These are phyloP conservation scores for Linnemannia hyalina DNA, from an alignment of 192 early-diverging fungal species.

Conservation along the genomic window DNA sequence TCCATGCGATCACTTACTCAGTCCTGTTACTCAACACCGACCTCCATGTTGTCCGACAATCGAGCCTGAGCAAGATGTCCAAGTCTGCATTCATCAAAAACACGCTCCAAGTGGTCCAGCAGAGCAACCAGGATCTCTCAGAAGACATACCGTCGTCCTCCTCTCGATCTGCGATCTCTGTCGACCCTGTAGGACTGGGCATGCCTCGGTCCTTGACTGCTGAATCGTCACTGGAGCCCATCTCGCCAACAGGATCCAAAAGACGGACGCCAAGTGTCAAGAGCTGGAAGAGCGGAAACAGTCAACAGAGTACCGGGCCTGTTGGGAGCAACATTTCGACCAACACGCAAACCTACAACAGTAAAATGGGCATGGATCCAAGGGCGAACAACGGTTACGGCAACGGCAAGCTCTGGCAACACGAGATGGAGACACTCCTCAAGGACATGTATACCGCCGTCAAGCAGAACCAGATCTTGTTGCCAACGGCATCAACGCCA, in stretches of 20 bases:
- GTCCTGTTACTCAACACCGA: conserved; percentile 94
- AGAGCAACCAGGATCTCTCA: conserved; percentile 29
- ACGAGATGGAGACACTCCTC: conserved; percentile 66
- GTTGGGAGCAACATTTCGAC: not conserved
- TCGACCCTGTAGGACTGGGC: not conserved
- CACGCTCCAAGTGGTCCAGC: conserved; percentile 66
- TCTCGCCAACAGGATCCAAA: not conserved
- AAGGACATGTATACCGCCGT: conserved; percentile 75
- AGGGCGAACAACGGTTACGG: conserved; percentile 43
- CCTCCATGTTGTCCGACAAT: conserved; percentile 85
- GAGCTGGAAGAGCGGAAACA: conserved; percentile 59
- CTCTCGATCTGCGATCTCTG: not conserved
- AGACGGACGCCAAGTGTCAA: conserved; percentile 49
- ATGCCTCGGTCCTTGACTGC: conserved; percentile 19
- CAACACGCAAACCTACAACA: not conserved
- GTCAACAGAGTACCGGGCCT: conserved; percentile 21
- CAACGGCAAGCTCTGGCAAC: conserved; percentile 61
- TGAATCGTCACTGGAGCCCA: conserved; percentile 11
- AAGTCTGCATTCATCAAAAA: conserved; percentile 79
- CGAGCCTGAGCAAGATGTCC: conserved; percentile 80
- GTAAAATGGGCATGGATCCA: conserved; percentile 35
- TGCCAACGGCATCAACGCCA: conserved; percentile 36
- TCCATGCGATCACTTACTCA: conserved; percentile 90
- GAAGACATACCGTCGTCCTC: not conserved
- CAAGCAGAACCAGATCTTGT: conserved; percentile 70